Evolutionary conservation across 2,329 filamentous ascomycete species (phyloP), one percentile per base, ranked within the genome.

Genomic region (Botrytis squamosa): DNA sequence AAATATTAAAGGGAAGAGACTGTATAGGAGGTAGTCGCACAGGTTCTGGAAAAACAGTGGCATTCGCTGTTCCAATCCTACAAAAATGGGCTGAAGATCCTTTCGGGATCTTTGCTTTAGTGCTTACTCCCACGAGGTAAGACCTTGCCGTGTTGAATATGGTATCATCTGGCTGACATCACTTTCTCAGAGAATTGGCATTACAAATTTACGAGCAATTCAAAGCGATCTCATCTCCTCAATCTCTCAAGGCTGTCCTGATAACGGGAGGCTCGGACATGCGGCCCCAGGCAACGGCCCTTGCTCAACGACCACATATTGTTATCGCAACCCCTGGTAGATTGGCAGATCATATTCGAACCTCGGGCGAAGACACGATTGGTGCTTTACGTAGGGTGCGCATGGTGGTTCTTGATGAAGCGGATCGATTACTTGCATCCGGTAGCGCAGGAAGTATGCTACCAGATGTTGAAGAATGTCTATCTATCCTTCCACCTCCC

Each of bases 181-280:
- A 71, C 10, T 73, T n/a, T 33, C 22, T 76, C 74, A 89, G 93
- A 79, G 96, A 99, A 84, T 88, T 99, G 74, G 96, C 96, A 6
- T 88, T 98, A 36, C 96, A 99, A 81, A 98, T 99, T 68, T 97
- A 92, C 82, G 96, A 99, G 84, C 96, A 99, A 82, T 91, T 98
- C 85, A 94, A 94, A 81, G 96, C 96, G 22, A 94, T 99, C 72
- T 95, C 94, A 4, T 90, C 94, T 6, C 92, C 93, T 0, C 94
- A 97, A 80, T 92, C 91, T 73, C 88, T 99, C 77, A 97, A 97
- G 82, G 91, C 92, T 6, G 87, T 95, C 63, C 88, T 99, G n/a
- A 88, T 99, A 60, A 98, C 94, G 1, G 96, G 96, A 69, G 96
- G 96, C 55, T 90, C 92, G 44, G 95, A 99, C 81, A 98, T 98